Base-by-base conservation (phyloP, 179 eudicot genomes). In the Spergularia azorica region DNA sequence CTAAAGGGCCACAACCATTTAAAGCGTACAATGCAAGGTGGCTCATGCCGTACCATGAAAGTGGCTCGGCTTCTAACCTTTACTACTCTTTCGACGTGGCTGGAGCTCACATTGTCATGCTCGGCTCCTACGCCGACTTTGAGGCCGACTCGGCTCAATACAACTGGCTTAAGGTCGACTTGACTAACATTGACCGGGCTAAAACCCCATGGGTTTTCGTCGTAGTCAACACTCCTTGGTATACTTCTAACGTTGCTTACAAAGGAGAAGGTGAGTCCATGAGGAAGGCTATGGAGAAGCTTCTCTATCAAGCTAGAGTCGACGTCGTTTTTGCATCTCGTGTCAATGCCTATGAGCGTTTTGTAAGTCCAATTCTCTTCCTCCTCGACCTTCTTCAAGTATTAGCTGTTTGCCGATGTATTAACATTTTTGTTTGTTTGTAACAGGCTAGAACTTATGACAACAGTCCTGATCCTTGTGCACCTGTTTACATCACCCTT, bases 291-390 rank as follows among this genome's bases (percentile, higher is more conserved):
- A 76, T 90, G 92, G 97, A 90, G 69, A 70, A 76, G 16, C 58
- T 91, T 51, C 77, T 91, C 73, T 88, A 83, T 46, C 50, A 60
- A 13, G 85, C 88, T 2, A 81, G 89, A 14, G 92, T 88, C 7
- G 96, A 91, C 66, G 77, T 80, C 9, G 92, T 91, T 26, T 91
- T 84, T 38, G 75, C 90, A 0, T 90, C 92, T 6, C 93, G 89
- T 79, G 92, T 91, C 87, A 89, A 86, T 71, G 93, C 96, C 3
- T 91, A 90, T 55, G 97, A 91, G 76, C 87, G 92, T 26, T 91
- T 91, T 14, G 92, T 91, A 86, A 90, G 94, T 87, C 18, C 32
- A 26, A 26, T 26, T 26, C 32, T 26, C 32, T 26, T 26, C 32
- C 32, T 26, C 32, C 32, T 26, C 32, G 32, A 26, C 32, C 32